Evolutionary conservation across 768 basidiomycete species (phyloP), one percentile per base, ranked within the genome.

Genomic region (Naganishia antarctica): DNA sequence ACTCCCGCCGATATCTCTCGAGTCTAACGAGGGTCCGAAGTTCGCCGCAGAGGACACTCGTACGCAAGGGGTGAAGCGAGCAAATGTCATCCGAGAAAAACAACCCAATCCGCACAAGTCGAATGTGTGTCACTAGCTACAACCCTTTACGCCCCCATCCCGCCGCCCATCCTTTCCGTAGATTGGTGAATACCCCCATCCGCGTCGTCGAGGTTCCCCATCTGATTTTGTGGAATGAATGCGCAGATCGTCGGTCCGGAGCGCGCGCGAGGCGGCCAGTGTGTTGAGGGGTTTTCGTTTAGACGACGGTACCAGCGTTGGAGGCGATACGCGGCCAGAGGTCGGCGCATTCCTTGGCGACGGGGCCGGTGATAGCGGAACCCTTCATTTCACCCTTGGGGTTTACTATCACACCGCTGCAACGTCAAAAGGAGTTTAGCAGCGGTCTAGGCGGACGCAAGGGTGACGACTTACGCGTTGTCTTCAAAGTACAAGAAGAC

Each of bases 301-400:
- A 97, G 78, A 97, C 94, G 77, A 98, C 94, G 66, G 94, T 97
- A 76, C 93, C 92, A 66, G 93, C 92, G 80, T 97, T 98, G 70
- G 93, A 92, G 62, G 96, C 96, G 73, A 97, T 97, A 89, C 92
- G 91, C 64, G 91, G 94, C 96, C 94, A 97, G 63, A 94, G 83
- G 82, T 97, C 94, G 74, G 91, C 92, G 77, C 96, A 98, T 90
- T 97, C 94, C 86, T 98, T 99, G 81, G 94, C 96, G 68, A 99
- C 78, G 61, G 73, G 74, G 48, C 66, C 66, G 57, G 66, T 77
- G 73, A 77, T 77, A 66, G 79, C 79, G 59, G 90, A 93, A 53
- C 94, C 94, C 84, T 99, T 99, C 96, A 99, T 99, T 83, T 99
- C 96, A 74, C 94, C 94, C 84, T 97, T 97, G 76, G 90, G 88